Evolutionary conservation across 139 green algal species (phyloP), one percentile per base, ranked within the genome.

Genomic region (Pedinophyceae sp.): DNA sequence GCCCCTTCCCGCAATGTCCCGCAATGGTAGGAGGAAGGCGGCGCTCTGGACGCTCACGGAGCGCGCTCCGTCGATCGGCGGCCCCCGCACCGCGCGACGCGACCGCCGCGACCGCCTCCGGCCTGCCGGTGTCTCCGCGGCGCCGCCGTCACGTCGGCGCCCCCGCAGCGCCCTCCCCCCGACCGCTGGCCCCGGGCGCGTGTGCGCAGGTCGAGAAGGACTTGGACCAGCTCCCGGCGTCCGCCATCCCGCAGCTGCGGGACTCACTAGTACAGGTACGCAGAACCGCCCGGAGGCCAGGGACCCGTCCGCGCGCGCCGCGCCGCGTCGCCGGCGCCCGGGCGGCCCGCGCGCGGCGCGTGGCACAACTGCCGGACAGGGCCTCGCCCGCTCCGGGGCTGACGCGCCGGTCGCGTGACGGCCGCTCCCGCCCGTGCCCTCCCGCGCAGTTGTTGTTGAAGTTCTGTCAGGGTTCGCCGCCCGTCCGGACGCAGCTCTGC

Each of bases 401-500:
- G n/a, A n/a, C n/a, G n/a, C n/a, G n/a, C n/a, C n/a, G n/a, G n/a
- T n/a, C n/a, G n/a, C n/a, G n/a, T n/a, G n/a, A n/a, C n/a, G n/a
- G n/a, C n/a, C n/a, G n/a, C n/a, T n/a, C n/a, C n/a, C n/a, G n/a
- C n/a, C n/a, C 18, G 16, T 54, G 48, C 23, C 17, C 48, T 10
- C 61, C 69, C n/a, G n/a, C n/a, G 27, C 27, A 57, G 5, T 65
- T 94, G 48, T 61, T 93, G 17, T 47, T 88, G 10, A 62, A 59
- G n/a, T 78, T 76, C 60, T 56, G 47, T 27, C 64, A 71, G 20
- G 76, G 75, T 3, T 43, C 65, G 0, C 62, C 72, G 2, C 56
- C 77, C 17, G 76, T 88, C 20, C 72, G 82, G 26, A 94, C 77
- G 24, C 86, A 95, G 81, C 69, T 95, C 49, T 88, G 79, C 70